A percentile compares a stretch with the other conserved stretches of the same genome.
Conservation (phyloP, 225 moss, liverwort and hornwort species). For the Marchantia paleacea region DNA sequence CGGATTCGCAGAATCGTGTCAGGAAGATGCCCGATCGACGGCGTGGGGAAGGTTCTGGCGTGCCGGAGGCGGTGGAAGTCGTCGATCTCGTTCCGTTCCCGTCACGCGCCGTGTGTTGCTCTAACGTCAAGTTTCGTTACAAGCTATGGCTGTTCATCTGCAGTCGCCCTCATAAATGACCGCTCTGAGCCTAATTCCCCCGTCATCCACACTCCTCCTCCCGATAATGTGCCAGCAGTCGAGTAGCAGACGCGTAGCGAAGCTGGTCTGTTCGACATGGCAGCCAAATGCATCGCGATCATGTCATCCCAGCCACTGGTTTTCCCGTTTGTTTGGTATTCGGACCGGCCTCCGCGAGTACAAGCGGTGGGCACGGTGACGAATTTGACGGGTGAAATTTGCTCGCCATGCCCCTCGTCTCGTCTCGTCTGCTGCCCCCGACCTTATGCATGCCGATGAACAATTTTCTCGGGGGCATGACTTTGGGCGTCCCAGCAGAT, state of each 20-base stretch:
- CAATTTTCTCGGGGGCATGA: background rate
- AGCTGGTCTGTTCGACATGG: background rate
- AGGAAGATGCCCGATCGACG: background rate
- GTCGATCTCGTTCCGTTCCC: background rate
- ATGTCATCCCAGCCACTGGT: background rate
- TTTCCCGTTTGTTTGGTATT: background rate
- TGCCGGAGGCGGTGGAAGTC: background rate
- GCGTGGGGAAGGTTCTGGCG: background rate
- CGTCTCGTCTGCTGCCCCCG: no score
- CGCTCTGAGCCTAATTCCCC: background rate
- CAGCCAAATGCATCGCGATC: no score
- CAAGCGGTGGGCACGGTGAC: background rate
- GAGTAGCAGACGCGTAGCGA: background rate
- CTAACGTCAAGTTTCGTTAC: slow-evolving; percentile 1
- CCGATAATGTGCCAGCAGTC: background rate
- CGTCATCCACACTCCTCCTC: no score
- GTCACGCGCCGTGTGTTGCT: background rate
- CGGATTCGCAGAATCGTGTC: background rate
- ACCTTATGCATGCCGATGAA: background rate
- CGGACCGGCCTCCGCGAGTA: background rate
- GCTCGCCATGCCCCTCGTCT: no score
- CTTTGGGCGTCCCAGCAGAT: background rate
- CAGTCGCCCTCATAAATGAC: background rate
- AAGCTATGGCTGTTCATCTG: background rate
- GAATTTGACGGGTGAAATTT: background rate